Conservation (phyloP, 2,329 filamentous ascomycete species). For the Cryoendolithus antarcticus region DNA sequence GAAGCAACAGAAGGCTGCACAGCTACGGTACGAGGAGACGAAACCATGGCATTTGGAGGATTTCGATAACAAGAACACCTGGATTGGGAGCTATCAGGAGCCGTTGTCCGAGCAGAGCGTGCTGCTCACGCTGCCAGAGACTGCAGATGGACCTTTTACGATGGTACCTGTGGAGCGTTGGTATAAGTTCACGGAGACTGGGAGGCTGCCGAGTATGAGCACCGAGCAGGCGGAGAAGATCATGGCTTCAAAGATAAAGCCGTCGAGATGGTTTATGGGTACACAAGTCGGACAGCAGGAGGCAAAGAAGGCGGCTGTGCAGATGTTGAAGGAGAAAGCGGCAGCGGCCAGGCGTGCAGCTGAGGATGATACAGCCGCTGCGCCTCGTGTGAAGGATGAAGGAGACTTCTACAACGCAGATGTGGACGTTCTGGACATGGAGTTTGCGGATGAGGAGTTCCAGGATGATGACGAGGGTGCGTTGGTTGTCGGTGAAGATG, state of each 20-base stretch:
- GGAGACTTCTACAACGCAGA: slow-evolving; percentile 40
- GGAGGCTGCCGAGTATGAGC: slow-evolving; percentile 48
- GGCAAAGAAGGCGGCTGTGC: slow-evolving; percentile 10
- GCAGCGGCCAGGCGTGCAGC: slow-evolving; percentile 38
- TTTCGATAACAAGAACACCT: slow-evolving; percentile 87
- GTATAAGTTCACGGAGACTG: slow-evolving; percentile 73
- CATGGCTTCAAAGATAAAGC: slow-evolving; percentile 66
- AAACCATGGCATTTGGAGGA: slow-evolving; percentile 95
- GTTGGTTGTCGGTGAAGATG: slow-evolving; percentile 70
- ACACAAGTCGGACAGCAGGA: slow-evolving; percentile 36
- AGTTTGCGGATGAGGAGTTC: slow-evolving; percentile 56
- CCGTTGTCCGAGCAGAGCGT: slow-evolving; percentile 72
- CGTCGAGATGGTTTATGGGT: slow-evolving; percentile 69
- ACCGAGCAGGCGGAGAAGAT: slow-evolving; percentile 76
- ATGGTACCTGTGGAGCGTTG: slow-evolving; percentile 92
- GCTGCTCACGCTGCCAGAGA: slow-evolving; percentile 55
- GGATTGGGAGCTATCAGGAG: slow-evolving; percentile 83
- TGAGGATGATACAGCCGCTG: slow-evolving; percentile 22
- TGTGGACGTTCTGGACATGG: slow-evolving; percentile 54
- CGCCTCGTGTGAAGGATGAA: slow-evolving; percentile 24
- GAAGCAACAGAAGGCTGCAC: slow-evolving; percentile 55
- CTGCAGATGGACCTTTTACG: slow-evolving; percentile 49
- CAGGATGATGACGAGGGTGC: slow-evolving; percentile 78
- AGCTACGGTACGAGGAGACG: slow-evolving; percentile 78
- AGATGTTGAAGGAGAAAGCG: slow-evolving; percentile 33